Percentiles rank a stretch among this genome's conserved stretches.
These are phyloP conservation scores for Phialophora chinensis DNA, from an alignment of 2,329 filamentous ascomycete species.

Conservation along the genomic window DNA sequence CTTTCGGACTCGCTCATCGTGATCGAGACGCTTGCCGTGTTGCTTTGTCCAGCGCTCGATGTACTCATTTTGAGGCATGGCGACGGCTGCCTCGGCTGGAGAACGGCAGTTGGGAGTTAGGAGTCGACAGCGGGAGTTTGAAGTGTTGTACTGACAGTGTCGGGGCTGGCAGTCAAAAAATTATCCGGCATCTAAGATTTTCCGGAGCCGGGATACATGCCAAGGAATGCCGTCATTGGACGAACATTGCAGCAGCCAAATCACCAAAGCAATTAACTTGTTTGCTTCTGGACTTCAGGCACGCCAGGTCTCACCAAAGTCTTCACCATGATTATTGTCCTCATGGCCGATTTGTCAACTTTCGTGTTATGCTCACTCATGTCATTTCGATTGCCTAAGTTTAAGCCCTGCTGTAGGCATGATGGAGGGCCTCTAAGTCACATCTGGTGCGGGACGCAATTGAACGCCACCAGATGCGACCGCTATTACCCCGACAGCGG, in stretches of 20 bases:
- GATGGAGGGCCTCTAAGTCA: not conserved
- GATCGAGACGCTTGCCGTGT: constrained; percentile 70
- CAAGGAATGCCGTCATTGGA: not conserved
- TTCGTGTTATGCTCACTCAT: not conserved
- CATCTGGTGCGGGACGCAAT: not conserved
- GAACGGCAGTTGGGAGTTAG: not conserved
- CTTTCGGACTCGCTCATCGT: constrained; percentile 90
- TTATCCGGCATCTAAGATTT: not conserved
- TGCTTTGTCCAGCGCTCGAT: constrained; percentile 75
- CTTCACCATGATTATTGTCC: not conserved
- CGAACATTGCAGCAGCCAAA: not conserved
- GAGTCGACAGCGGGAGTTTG: not conserved
- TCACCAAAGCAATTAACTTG: not conserved
- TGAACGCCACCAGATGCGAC: not conserved
- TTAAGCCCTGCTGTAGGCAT: not conserved
- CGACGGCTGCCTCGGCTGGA: not conserved
- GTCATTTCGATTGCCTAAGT: not conserved
- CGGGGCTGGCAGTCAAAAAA: constrained; percentile 7
- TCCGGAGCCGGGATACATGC: not conserved
- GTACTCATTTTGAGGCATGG: constrained; percentile 41
- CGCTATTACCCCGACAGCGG: not conserved
- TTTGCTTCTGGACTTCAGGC: too few relatives aligned
- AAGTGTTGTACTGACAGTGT: not conserved
- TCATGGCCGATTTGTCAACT: not conserved
- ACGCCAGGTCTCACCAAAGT: not conserved